These are phyloP conservation scores for Lentinus brumalis DNA, from an alignment of 768 basidiomycete species.

Conservation along the genomic window DNA sequence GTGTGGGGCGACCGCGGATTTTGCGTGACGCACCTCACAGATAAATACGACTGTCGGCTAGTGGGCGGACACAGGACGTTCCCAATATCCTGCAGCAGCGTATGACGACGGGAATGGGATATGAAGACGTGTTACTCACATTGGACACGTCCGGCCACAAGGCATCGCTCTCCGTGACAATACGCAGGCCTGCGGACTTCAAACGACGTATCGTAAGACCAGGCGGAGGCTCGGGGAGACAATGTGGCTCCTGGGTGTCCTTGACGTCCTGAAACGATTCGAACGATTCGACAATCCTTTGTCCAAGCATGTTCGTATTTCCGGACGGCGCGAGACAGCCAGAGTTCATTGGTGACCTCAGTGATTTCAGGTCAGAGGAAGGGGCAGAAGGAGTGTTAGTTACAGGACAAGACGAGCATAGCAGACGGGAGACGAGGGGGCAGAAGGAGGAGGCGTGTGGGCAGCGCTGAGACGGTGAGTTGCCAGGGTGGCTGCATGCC, in stretches of 20 bases:
- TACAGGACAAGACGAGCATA: not conserved
- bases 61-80: conserved; percentile 1
- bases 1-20: not conserved
- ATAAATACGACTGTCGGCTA: conserved; percentile 4
- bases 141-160: not conserved
- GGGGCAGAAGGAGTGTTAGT: not conserved
- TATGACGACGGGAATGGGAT: not conserved
- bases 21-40: conserved; percentile 2
- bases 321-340: not conserved
- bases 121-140: not conserved
- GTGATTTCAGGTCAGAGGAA: not conserved
- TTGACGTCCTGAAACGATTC: not conserved
- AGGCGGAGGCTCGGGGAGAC: conserved; percentile 1
- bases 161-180: conserved; percentile 19
- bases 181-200: conserved; percentile 18
- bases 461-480: not conserved
- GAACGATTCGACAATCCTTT: not conserved
- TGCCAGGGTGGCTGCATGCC: not conserved
- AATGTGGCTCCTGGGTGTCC: not conserved
- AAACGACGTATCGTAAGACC: conserved; percentile 16
- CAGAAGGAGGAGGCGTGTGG: not conserved
- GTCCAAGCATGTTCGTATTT: conserved; percentile 1
- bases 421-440: not conserved
- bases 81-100: not conserved
- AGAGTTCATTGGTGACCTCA: not conserved